A percentile compares a stretch with the other conserved stretches of the same genome.
Conservation (phyloP, 805 yeast species). For the Metschnikowia peoriensis region DNA sequence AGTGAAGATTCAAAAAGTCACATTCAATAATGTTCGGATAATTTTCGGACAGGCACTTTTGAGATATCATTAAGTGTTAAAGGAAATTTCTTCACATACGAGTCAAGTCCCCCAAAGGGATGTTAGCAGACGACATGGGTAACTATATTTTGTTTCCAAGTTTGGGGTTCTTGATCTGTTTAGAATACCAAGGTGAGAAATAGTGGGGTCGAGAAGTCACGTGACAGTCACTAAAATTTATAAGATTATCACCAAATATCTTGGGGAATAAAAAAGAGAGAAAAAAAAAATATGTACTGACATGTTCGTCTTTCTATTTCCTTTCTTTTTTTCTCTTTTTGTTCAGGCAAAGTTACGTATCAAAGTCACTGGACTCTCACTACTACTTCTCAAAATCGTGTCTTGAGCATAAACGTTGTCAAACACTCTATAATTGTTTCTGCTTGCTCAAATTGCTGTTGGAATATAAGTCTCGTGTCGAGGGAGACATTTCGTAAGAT, state of each 20-base stretch:
- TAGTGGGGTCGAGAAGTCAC: not conserved
- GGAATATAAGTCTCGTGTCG: not conserved
- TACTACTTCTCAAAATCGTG: no score
- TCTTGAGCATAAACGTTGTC: not conserved
- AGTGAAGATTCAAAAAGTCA: not conserved
- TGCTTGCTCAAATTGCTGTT: not conserved
- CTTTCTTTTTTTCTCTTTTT: no score
- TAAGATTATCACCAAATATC: no score
- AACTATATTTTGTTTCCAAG: not conserved
- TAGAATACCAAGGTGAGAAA: not conserved
- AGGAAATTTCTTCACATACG: constrained; percentile 14
- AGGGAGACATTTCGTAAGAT: not conserved
- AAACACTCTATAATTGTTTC: not conserved
- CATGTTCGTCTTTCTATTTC: no score
- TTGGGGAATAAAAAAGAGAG: not conserved
- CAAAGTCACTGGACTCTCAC: no score
- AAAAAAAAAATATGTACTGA: no score
- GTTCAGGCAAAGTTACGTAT: no score
- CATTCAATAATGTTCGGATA: no score
- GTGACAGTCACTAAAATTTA: not conserved
- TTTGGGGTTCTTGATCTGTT: not conserved
- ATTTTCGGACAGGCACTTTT: no score
- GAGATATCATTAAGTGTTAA: no score
- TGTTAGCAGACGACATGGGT: constrained; percentile 1
- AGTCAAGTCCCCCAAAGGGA: constrained; percentile 8